phyloP scores from a whole-genome alignment of 768 basidiomycete species.

The Coprinellus aureogranulatus region DNA sequence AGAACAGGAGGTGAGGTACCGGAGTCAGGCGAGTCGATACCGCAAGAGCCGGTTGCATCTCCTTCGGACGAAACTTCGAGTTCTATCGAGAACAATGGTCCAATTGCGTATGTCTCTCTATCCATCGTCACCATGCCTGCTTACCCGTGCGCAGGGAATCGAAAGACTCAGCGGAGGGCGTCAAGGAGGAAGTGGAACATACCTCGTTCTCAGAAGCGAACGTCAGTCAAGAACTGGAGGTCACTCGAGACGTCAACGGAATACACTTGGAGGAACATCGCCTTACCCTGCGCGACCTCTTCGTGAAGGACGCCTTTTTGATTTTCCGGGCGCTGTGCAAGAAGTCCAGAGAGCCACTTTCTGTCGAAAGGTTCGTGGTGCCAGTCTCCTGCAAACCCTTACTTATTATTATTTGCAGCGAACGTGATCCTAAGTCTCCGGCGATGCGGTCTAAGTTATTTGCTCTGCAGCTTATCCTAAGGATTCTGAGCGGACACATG shows the following conservation, averaged over 20 bases:
- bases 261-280: constrained; percentile 25
- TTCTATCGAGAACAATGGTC: not conserved
- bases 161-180: not conserved
- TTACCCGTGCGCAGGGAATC: not conserved
- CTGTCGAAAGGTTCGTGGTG: constrained; percentile 86
- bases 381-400: not conserved
- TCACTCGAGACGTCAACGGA: not conserved
- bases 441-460: constrained; percentile 96
- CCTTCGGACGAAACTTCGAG: not conserved
- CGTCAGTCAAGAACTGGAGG: not conserved
- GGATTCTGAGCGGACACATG: constrained; percentile 90
- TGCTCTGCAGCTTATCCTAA: constrained; percentile 90
- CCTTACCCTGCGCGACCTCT: constrained; percentile 80
- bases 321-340: constrained; percentile 97
- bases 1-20: not conserved
- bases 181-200: not conserved
- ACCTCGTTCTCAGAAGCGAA: not conserved
- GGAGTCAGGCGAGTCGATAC: too few species aligned
- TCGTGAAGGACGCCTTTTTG: constrained; percentile 96
- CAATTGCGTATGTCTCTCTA: not conserved
- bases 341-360: constrained; percentile 95
- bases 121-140: not conserved
- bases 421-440: constrained; percentile 93
- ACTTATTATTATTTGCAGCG: constrained; percentile 49
- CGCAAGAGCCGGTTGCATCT: not conserved